Evolutionary conservation across 805 yeast genomes (phyloP), one percentile per base, ranked within the genome.

Genomic region (Ogataea paradorogensis): DNA sequence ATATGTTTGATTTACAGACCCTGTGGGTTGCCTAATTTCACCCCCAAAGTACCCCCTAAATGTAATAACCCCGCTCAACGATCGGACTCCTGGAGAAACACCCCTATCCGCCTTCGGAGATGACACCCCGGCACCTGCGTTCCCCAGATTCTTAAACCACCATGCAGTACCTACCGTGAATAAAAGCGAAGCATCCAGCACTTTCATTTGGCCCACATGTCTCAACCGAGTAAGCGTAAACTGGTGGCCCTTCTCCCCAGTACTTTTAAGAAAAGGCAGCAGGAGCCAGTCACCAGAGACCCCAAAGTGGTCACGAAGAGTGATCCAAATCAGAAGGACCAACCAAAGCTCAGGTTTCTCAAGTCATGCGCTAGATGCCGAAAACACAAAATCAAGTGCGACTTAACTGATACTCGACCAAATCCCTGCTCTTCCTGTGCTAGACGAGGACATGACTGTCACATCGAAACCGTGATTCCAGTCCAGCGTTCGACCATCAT

Each of bases 341-440:
- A 53, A n/a, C 59, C 63, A 3, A 64, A 58, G 40, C 72, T 72
- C 31, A 64, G 69, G 42, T 66, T 68, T 9, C 51, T 78, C 30
- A 78, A 79, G 50, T 74, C 84, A 9, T 82, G 88, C 54, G 67
- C 73, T 4, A 65, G 83, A 23, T 82, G 88, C 57, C 67, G 87
- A 25, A 75, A 74, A 51, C 82, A 79, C 50, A 82, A 82, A 56
- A 79, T 81, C 13, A 78, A 73, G 51, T 82, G 88, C 58, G 82
- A 81, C 53, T 81, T 81, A 9, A 47, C 61, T 10, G 53, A 54
- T 16, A 72, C 76, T 11, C 59, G 66, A 25, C 86, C 87, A 3
- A 53, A 59, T 16, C 74, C 84, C 0, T 82, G 88, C 51, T 57
- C 80, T 3, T 69, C 74, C 22, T 82, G 88, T 55, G 47, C 63